Base-by-base conservation (phyloP, 2,329 filamentous ascomycete species). In the Verticillium nubilum region DNA sequence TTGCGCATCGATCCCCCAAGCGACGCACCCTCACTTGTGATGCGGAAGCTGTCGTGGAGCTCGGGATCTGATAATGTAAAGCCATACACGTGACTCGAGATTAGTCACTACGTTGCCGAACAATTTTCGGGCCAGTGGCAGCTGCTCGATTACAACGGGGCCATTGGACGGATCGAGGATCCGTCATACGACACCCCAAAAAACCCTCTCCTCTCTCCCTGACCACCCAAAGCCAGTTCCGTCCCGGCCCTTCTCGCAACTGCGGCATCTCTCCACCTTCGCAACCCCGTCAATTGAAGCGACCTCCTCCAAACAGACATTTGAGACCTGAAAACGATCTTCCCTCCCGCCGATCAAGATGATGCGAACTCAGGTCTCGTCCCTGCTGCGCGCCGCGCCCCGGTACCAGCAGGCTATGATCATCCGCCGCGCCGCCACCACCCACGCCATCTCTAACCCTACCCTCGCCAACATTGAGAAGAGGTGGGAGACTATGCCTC, bases 391-490 rank as follows among this genome's bases (percentile, higher is more conserved):
- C 75, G 75, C 76, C 73, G 69, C 70, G 70, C 70, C 68, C 70
- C 65, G 62, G 59, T 59, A 58, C 52, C 56, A 56, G 37, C 68
- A 69, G 69, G 70, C 74, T 66, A 74, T 79, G 70, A 74, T 79
- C 69, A 76, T 77, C 69, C 74, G 78, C 64, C 78, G 78, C 67
- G 80, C 80, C 72, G 80, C 85, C 70, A 86, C 89, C 69, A 90
- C 90, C 69, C 92, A 97, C 77, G 93, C 94, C 75, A 96, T 99
- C 80, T 96, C 93, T 73, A 98, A 97, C 83, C 95, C 96, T 69
- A 97, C 92, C 61, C 86, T 99, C 72, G 91, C 92, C 78, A 92
- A 96, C 80, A 98, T 99, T 74, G 95, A 99, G 88, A 97, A 97
- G 89, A 86, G 95, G 83, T 99, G 95, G 95, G 95, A 99, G 83